These are phyloP conservation scores for Pythium sp. DNA, from an alignment of 352 stramenopile species.

Conservation along the genomic window DNA sequence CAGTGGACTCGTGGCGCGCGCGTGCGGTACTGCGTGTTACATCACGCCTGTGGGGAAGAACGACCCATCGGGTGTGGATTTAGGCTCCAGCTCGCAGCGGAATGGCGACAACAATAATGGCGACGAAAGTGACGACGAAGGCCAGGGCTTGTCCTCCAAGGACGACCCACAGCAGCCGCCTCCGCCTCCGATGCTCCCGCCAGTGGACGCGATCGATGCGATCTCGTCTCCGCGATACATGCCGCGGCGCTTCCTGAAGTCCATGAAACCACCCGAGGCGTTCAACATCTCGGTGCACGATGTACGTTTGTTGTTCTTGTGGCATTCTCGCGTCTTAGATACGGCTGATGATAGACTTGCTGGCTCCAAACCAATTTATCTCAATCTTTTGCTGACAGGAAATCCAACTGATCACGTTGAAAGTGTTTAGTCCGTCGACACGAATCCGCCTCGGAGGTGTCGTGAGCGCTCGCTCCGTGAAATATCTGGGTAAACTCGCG, in stretches of 20 bases:
- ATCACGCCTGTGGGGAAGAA: conserved; percentile 69
- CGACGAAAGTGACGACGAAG: conserved; percentile 24
- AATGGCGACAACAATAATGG: conserved; percentile 34
- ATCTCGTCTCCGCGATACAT: conserved; percentile 51
- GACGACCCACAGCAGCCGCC: conserved; percentile 30
- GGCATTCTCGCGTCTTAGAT: not conserved
- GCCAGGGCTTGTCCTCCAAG: conserved; percentile 13
- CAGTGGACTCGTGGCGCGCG: conserved; percentile 95
- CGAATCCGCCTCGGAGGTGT: conserved; percentile 80
- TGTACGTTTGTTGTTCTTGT: conserved; percentile 28
- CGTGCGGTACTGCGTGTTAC: conserved; percentile 93
- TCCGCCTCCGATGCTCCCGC: conserved; percentile 6
- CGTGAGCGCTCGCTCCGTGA: conserved; percentile 84
- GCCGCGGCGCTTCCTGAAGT: conserved; percentile 47
- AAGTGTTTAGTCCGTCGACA: conserved; percentile 85
- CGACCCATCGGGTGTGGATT: conserved; percentile 10
- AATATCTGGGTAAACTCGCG: conserved; percentile 90
- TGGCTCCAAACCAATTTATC: not conserved
- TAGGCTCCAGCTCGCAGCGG: conserved; percentile 11
- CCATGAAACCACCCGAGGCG: conserved; percentile 47
- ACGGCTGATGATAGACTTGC: not conserved
- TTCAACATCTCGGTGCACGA: conserved; percentile 80
- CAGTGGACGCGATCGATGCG: conserved; percentile 31
- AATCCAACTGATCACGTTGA: conserved; percentile 94
- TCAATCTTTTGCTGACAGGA: conserved; percentile 47